These are phyloP conservation scores for Purshia tridentata DNA, from an alignment of 306 rosid genomes.

Conservation along the genomic window DNA sequence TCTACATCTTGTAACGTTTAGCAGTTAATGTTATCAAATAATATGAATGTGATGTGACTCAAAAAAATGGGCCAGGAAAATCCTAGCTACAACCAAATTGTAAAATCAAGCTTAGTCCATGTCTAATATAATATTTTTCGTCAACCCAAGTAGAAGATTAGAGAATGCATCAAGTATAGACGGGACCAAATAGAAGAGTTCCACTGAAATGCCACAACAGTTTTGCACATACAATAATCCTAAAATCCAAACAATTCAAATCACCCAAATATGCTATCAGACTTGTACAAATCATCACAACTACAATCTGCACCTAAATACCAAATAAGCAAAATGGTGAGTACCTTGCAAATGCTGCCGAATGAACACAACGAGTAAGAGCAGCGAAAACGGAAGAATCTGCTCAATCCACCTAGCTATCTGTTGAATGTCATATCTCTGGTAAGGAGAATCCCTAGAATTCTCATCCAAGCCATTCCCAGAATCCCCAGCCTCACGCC, in stretches of 20 bases:
- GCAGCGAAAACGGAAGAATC: constrained; percentile 76
- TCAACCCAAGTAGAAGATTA: neutral
- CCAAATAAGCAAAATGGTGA: neutral
- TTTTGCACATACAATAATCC: neutral
- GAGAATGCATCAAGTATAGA: neutral
- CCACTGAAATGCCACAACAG: neutral
- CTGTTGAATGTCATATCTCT: constrained; percentile 72
- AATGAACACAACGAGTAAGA: constrained; percentile 72
- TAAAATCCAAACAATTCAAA: neutral
- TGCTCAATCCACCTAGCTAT: constrained; percentile 76
- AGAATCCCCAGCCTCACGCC: constrained; percentile 39
- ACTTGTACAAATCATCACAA: neutral
- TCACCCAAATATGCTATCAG: neutral
- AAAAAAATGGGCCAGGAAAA: neutral
- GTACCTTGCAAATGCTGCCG: constrained; percentile 91
- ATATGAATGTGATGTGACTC: neutral
- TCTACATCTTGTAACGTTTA: neutral
- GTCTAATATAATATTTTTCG: neutral
- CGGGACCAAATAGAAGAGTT: neutral
- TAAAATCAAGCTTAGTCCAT: neutral
- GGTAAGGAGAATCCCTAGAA: constrained; percentile 57
- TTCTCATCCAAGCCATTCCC: constrained; percentile 42
- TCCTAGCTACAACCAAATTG: constrained; percentile 1
- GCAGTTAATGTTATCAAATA: neutral
- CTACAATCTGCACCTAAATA: neutral